phyloP scores from a whole-genome alignment of 139 green algal species.

The Chlorella sorokiniana region DNA sequence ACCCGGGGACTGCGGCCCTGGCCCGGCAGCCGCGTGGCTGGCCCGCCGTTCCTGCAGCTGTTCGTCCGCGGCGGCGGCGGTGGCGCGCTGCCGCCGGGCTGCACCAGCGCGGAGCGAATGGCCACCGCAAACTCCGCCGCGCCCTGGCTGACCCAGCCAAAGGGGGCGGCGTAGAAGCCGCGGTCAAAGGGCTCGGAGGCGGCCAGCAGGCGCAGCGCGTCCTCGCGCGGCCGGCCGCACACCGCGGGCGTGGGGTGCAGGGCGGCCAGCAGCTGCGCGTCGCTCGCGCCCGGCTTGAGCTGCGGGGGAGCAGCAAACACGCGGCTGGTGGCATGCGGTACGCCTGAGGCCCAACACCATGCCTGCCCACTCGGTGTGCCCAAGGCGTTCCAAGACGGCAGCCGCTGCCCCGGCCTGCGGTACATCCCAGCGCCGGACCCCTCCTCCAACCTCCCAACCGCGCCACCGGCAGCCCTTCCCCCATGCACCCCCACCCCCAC shows the following conservation, averaged over 20 bases:
- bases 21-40: constrained; percentile 8
- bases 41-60: not conserved
- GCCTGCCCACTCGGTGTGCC: too few relatives aligned
- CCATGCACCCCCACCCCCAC: not conserved
- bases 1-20: not conserved
- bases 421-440: too few relatives aligned
- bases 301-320: not conserved
- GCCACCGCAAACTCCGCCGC: constrained; percentile 95
- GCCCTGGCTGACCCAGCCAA: constrained; percentile 88
- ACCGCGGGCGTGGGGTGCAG: constrained; percentile 93
- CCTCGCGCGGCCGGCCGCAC: constrained; percentile 73
- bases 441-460: not conserved
- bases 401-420: too few relatives aligned
- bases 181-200: constrained; percentile 91
- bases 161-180: constrained; percentile 94
- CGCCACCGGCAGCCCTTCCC: not conserved
- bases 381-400: too few relatives aligned
- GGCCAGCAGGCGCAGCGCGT: constrained; percentile 50
- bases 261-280: constrained; percentile 61
- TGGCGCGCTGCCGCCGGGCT: not conserved
- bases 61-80: not conserved
- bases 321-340: too few relatives aligned
- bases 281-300: constrained; percentile 20
- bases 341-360: too few relatives aligned
- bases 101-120: constrained; percentile 93